Conservation (phyloP, 805 yeast genomes). For the Starmera quercuum region DNA sequence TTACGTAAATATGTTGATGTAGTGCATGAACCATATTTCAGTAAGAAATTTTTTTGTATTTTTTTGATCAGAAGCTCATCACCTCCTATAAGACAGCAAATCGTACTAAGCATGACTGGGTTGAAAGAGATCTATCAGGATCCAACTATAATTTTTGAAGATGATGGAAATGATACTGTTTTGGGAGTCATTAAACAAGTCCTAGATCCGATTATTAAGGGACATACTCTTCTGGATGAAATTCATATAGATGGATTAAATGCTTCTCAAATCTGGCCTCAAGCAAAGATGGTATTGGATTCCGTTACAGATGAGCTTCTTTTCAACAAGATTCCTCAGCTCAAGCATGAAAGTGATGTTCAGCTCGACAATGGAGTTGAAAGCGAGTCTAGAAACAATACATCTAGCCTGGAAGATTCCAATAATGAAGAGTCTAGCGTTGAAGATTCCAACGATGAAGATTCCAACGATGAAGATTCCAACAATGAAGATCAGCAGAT, state of each 20-base stretch:
- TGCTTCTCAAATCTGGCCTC: slow-evolving; percentile 90
- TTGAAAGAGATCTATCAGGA: background rate
- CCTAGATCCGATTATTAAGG: slow-evolving; percentile 19
- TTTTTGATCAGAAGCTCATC: too few species aligned
- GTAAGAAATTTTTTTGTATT: too few species aligned
- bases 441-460: slow-evolving; percentile 11
- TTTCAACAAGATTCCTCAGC: slow-evolving; percentile 44
- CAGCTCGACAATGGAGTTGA: slow-evolving; percentile 9
- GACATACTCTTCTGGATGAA: slow-evolving; percentile 62
- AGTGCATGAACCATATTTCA: too few species aligned
- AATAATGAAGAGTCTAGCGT: slow-evolving; percentile 10
- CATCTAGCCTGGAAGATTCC: slow-evolving; percentile 18
- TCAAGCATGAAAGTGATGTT: slow-evolving; percentile 27
- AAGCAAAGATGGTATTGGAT: slow-evolving; percentile 77
- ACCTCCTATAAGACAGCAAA: too few species aligned
- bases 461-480: slow-evolving; percentile 14
- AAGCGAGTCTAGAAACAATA: slow-evolving; percentile 16
- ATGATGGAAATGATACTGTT: slow-evolving; percentile 1
- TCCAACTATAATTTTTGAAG: background rate
- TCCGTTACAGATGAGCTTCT: slow-evolving; percentile 62
- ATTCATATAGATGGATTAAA: slow-evolving; percentile 80
- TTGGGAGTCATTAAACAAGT: slow-evolving; percentile 14
- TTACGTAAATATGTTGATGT: too few species aligned
- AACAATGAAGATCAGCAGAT: slow-evolving; percentile 10
- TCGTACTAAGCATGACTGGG: too few species aligned